phyloP scores from a whole-genome alignment of 2,329 filamentous ascomycete species.

The Cordyceps pruinosa region DNA sequence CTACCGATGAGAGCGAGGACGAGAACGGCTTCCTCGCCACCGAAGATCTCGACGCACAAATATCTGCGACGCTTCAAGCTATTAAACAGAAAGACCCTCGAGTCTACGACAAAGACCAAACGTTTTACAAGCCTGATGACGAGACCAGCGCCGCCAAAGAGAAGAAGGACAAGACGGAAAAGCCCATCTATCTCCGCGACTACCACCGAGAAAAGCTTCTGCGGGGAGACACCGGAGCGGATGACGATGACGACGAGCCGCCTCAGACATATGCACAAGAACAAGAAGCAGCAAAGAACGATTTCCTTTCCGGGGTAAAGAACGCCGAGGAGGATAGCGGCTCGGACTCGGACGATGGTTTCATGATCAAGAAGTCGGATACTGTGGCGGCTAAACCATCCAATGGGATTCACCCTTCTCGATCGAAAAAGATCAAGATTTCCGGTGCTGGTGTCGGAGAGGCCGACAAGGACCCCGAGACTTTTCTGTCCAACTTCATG shows the following conservation, averaged over 20 bases:
- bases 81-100: constrained; percentile 86
- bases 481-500: constrained; percentile 92
- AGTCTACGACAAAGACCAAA: constrained; percentile 74
- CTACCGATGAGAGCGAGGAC: constrained; percentile 78
- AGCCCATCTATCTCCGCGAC: constrained; percentile 78
- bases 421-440: constrained; percentile 39
- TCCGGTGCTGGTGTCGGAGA: constrained; percentile 59
- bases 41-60: constrained; percentile 76
- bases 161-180: constrained; percentile 77
- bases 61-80: constrained; percentile 77
- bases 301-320: constrained; percentile 75
- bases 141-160: constrained; percentile 32
- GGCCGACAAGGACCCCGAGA: constrained; percentile 85
- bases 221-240: constrained; percentile 56
- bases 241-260: constrained; percentile 52
- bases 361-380: constrained; percentile 59
- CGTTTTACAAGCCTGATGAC: constrained; percentile 67
- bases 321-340: constrained; percentile 42
- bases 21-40: constrained; percentile 85
- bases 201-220: constrained; percentile 91
- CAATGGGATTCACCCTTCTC: constrained; percentile 51
- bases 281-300: constrained; percentile 73
- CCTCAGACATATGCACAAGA: constrained; percentile 78
- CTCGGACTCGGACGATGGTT: constrained; percentile 53
- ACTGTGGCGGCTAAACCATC: constrained; percentile 24